Evolutionary conservation across 805 yeast genomes (phyloP).

Genomic region (Debaryomyces castellii): DNA sequence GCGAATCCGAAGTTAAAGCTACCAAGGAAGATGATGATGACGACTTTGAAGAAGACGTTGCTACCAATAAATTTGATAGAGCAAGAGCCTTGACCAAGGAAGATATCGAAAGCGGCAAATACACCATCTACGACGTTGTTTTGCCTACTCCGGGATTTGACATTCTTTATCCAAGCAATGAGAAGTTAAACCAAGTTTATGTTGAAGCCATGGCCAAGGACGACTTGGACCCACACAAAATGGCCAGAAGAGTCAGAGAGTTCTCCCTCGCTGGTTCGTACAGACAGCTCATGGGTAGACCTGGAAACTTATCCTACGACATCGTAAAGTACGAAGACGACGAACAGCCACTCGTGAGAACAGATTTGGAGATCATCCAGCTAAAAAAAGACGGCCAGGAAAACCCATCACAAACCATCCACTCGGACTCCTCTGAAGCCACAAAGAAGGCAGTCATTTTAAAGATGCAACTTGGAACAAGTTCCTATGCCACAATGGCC

Average conservation of each 20-base stretch:
- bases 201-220: constrained; percentile 75
- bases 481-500: constrained; percentile 98
- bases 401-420: constrained; percentile 21
- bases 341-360: constrained; percentile 70
- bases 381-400: constrained; percentile 23
- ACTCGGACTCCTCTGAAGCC: constrained; percentile 35
- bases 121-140: constrained; percentile 77
- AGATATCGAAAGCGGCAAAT: constrained; percentile 60
- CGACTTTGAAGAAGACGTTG: constrained; percentile 71
- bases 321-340: constrained; percentile 60
- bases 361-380: constrained; percentile 60
- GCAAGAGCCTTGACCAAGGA: constrained; percentile 76
- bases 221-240: constrained; percentile 77
- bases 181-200: constrained; percentile 58
- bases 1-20: background rate
- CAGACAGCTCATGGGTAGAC: constrained; percentile 68
- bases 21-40: constrained; percentile 23
- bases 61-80: constrained; percentile 52
- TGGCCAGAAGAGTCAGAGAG: constrained; percentile 83
- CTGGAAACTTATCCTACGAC: constrained; percentile 60
- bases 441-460: constrained; percentile 67
- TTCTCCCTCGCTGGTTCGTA: constrained; percentile 92
- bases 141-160: constrained; percentile 97
- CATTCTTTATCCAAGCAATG: constrained; percentile 77
- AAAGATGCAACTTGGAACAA: constrained; percentile 74